phyloP scores from a whole-genome alignment of 495 filamentous ascomycete species.

The Penicillium samsonianum region DNA sequence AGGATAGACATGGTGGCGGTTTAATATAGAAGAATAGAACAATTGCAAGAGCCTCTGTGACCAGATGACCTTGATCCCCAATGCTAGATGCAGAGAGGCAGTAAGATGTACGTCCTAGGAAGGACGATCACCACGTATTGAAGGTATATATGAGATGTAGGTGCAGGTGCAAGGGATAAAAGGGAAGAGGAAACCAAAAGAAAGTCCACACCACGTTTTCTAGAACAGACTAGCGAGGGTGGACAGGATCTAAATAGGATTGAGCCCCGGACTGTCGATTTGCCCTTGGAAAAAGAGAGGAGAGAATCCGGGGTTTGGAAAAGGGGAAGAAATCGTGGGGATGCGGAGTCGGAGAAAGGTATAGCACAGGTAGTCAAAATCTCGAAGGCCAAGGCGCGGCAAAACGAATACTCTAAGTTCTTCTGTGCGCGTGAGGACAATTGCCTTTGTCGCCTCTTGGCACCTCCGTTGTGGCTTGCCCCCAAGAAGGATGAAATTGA shows the following conservation, averaged over 20 bases:
- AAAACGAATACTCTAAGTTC: slow-evolving; percentile 16
- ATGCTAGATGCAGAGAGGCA: slow-evolving; percentile 15
- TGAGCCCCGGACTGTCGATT: slow-evolving; percentile 18
- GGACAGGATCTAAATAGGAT: slow-evolving; percentile 28
- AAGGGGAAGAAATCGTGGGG: slow-evolving; percentile 20
- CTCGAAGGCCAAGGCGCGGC: slow-evolving; percentile 10
- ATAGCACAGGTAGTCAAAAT: slow-evolving; percentile 18
- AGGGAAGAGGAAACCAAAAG: slow-evolving; percentile 5
- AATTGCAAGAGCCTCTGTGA: neutral
- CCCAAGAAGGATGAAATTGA: neutral
- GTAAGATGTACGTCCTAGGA: neutral
- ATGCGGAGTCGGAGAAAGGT: slow-evolving; percentile 33
- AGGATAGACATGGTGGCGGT: slow-evolving; percentile 57
- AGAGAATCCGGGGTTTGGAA: slow-evolving; percentile 23
- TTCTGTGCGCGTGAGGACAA: neutral
- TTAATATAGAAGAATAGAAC: slow-evolving; percentile 1
- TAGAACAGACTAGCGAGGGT: slow-evolving; percentile 10
- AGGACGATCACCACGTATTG: slow-evolving; percentile 1
- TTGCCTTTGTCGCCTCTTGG: slow-evolving; percentile 9
- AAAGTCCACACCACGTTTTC: slow-evolving; percentile 8
- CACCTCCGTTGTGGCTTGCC: neutral
- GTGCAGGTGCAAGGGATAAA: neutral
- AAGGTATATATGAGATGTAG: neutral
- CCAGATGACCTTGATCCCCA: slow-evolving; percentile 9
- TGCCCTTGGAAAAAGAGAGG: slow-evolving; percentile 15